A percentile compares a stretch with the other conserved stretches of the same genome.
Conservation (phyloP, 202 grass and related monocot genomes). For the Schoenoplectus triqueter region DNA sequence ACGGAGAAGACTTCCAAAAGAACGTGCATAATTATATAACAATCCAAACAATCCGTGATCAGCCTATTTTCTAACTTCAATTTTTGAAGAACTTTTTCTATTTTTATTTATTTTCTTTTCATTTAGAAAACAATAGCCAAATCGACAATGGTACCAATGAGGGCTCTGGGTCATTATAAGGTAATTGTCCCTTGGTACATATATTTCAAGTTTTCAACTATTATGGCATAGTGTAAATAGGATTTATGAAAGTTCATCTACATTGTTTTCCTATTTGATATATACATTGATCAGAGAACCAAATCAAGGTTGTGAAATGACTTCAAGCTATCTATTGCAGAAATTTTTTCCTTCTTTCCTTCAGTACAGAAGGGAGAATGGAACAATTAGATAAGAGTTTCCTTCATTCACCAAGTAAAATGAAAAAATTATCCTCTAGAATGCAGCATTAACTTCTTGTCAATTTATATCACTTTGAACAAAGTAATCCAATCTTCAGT, state of each 20-base stretch:
- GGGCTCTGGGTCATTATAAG: not conserved
- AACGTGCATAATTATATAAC: not conserved
- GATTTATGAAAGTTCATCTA: not conserved
- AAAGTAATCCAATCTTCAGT: not conserved
- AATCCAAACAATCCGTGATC: not conserved
- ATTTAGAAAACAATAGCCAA: not conserved
- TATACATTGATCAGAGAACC: not conserved
- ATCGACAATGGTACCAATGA: not conserved
- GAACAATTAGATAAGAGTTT: not conserved
- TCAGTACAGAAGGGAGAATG: not conserved
- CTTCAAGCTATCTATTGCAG: not conserved
- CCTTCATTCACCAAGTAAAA: not conserved
- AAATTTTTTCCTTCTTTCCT: not conserved
- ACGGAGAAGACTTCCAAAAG: not conserved
- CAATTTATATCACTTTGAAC: not conserved
- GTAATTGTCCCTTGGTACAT: not conserved
- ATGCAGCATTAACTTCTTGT: not conserved
- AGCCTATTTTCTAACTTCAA: not conserved
- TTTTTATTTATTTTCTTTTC: not conserved
- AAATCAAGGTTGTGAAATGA: slow-evolving; percentile 13
- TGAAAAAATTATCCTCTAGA: not conserved
- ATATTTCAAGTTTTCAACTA: not conserved
- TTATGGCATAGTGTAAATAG: not conserved
- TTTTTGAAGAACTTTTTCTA: not conserved
- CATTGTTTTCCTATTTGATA: not conserved